phyloP scores from a whole-genome alignment of 495 filamentous ascomycete genomes.

The Tuber melanosporum region DNA sequence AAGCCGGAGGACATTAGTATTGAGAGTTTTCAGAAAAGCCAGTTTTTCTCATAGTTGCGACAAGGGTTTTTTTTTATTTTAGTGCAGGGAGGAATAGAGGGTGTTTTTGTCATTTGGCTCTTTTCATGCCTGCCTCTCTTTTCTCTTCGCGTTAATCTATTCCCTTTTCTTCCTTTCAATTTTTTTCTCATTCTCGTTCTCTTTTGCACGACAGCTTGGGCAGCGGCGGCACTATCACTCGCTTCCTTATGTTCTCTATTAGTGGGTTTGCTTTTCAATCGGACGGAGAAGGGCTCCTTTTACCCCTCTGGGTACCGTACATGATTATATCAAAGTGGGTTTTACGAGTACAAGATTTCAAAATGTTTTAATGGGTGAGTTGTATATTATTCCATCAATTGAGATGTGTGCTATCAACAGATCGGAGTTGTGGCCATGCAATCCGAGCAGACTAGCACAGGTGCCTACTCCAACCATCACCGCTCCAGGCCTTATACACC shows the following conservation, averaged over 20 bases:
- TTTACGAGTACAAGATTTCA: background rate
- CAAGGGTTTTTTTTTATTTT: background rate
- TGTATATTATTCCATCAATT: background rate
- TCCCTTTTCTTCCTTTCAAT: conserved; percentile 10
- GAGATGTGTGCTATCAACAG: background rate
- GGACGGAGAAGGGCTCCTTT: background rate
- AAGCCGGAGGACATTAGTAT: conserved; percentile 63
- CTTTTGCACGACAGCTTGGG: background rate
- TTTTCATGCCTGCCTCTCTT: conserved; percentile 15
- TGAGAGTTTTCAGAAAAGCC: conserved; percentile 86
- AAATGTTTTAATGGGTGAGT: background rate
- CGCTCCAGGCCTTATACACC: conserved; percentile 20
- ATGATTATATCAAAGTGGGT: background rate
- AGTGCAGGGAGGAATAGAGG: conserved; percentile 7
- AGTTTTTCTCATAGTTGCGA: conserved; percentile 57
- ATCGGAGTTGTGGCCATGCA: background rate
- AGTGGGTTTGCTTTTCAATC: background rate
- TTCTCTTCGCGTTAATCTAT: conserved; percentile 14
- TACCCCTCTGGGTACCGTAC: background rate
- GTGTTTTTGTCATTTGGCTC: conserved; percentile 16
- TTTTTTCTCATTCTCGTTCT: conserved; percentile 3
- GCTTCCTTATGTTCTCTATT: background rate
- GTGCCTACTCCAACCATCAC: background rate
- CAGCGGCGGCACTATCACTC: background rate
- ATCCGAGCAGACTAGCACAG: background rate